Evolutionary conservation across 1,284 basidiomycete species (phyloP), one percentile per base, ranked within the genome.

Genomic region (Austroboletus novae-zelandiae): DNA sequence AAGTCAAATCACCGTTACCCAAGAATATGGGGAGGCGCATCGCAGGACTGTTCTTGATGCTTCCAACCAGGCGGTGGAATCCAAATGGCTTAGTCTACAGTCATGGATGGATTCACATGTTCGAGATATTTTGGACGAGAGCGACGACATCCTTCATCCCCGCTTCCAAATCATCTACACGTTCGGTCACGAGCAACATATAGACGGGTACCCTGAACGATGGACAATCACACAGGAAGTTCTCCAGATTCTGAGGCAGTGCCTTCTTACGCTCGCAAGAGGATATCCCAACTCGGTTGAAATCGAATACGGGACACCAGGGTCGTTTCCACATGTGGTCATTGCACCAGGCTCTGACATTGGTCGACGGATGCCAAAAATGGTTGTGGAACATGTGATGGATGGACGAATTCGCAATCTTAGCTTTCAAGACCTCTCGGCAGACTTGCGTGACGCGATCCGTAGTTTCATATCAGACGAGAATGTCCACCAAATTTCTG

Each of bases 141-240:
- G 77, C 50, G 72, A 74, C 37, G 71, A 73, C 48, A 61, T 74
- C 14, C 57, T 73, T 9, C 65, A 71, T n/a, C 67, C 67, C 27
- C 61, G 66, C 1, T 72, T 68, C 61, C 78, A 79, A 44, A 61
- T 79, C 14, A 51, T 74, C 2, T 74, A 74, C 50, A 75, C 77
- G 0, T 61, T 73, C 7, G 75, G 75, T 14, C 45, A 59, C 2
- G 74, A 75, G 40, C 57, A 54, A 29, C 60, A 69, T 6, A 49
- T 78, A n/a, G 73, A 80, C 35, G 69, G 69, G 29, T 66, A 68
- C 34, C 74, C 77, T 0, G 64, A 76, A 48, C 72, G 79, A 36
- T 81, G 80, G 80, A 58, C 52, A 0, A 73, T 63, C 0, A 66
- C 67, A 1, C 74, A 79, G 52, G 62, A 76, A 11, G 47, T 78